Conservation (phyloP, 768 basidiomycete species). For the Phaeotremella fagi region DNA sequence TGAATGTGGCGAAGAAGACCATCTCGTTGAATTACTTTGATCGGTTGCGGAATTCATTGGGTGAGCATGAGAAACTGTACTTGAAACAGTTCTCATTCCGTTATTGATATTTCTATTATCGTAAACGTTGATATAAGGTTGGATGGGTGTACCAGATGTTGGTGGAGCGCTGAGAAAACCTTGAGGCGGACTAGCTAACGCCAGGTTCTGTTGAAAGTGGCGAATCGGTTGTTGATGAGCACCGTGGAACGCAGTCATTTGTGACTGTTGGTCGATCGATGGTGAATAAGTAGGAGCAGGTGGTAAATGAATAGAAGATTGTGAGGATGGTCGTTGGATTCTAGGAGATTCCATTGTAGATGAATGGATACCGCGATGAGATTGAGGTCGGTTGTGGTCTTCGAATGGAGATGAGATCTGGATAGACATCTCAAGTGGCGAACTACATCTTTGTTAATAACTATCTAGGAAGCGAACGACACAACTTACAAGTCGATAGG, state of each 20-base stretch:
- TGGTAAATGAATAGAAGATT: conserved; percentile 30
- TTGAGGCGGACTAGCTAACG: conserved; percentile 11
- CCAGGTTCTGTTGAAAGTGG: conserved; percentile 6
- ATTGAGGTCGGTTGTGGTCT: conserved; percentile 24
- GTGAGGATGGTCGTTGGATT: conserved; percentile 26
- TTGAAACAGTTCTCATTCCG: conserved; percentile 18
- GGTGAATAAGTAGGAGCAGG: conserved; percentile 17
- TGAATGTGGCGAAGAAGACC: conserved; percentile 39
- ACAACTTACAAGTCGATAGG: neutral
- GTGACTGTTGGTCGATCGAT: conserved; percentile 3
- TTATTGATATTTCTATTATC: conserved; percentile 19
- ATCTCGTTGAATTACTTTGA: conserved; percentile 29
- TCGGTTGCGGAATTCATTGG: conserved; percentile 40
- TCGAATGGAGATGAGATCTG: conserved; percentile 10
- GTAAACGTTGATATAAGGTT: conserved; percentile 25
- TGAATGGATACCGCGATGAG: conserved; percentile 30
- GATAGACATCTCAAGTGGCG: neutral
- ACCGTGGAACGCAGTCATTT: conserved; percentile 17
- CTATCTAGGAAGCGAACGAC: neutral
- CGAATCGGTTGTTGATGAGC: conserved; percentile 5
- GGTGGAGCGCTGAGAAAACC: conserved; percentile 10
- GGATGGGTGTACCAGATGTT: conserved; percentile 18
- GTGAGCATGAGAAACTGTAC: conserved; percentile 35
- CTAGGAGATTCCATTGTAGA: conserved; percentile 33
- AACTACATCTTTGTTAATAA: neutral